Evolutionary conservation across 345 rosid species (phyloP).

Genomic region (Abelmoschus esculentus): DNA sequence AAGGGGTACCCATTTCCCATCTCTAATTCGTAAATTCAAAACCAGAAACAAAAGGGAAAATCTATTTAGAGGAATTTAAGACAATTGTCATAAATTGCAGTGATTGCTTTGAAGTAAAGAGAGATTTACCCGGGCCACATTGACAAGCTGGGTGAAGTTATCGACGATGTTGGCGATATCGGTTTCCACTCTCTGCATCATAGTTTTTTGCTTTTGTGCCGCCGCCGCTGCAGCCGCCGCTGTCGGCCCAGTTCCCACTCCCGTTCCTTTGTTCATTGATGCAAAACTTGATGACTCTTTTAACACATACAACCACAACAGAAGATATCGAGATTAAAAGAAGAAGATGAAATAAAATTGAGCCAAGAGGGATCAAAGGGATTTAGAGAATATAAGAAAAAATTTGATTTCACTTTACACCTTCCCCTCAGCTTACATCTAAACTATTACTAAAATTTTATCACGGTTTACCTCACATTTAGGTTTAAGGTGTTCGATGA

Average conservation of each 20-base stretch:
- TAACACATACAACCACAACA: no score
- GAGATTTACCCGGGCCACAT: conserved; percentile 55
- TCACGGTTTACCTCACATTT: no score
- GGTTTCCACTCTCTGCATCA: conserved; percentile 74
- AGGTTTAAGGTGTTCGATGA: no score
- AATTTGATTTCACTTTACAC: no score
- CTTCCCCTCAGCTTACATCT: no score
- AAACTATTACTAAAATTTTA: no score
- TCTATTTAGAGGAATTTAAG: background rate
- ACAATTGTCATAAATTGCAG: background rate
- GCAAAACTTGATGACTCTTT: background rate
- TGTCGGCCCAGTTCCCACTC: conserved; percentile 58
- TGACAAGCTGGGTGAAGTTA: conserved; percentile 78
- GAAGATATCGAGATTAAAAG: no score
- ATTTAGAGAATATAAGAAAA: no score
- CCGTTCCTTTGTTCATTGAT: conserved; percentile 63
- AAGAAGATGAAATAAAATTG: no score
- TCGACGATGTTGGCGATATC: conserved; percentile 81
- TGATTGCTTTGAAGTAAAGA: background rate
- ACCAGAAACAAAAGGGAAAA: background rate
- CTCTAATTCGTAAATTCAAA: background rate
- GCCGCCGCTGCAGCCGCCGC: conserved; percentile 78
- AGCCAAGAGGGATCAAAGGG: no score
- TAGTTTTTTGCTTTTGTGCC: conserved; percentile 76
- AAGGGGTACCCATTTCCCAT: background rate